Base-by-base conservation (phyloP, 2,329 filamentous ascomycete species). In the Diaporthe sp. region DNA sequence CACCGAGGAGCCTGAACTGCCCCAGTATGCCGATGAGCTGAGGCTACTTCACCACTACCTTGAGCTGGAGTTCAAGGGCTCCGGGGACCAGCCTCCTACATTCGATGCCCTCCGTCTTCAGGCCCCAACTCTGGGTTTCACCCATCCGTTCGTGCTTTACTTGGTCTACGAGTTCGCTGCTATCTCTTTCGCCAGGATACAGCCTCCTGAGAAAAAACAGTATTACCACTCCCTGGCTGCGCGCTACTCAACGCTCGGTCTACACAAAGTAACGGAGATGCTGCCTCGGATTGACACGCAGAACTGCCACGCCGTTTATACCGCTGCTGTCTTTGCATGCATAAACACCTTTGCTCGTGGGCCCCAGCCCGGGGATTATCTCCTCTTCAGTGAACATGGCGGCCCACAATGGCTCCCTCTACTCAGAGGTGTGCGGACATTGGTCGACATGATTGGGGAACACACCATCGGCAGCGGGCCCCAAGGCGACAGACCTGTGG, bases 261-360 rank as follows among this genome's bases (percentile, higher is more conserved):
- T 56, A 17, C 53, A 56, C 30, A 56, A 56, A 27, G 53, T 56
- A 22, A 56, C 53, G 3, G 53, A 56, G 53, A 56, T 56, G 53
- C 1, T 78, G 77, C 32, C 83, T 83, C 6, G 77, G 77, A 4
- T 37, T 84, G 63, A 79, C 27, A 10, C 39, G 7, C 44, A 50
- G n/a, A 30, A 53, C 32, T 56, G 53, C 53, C 53, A 56, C 30
- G 53, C 53, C 19, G 53, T 56, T 30, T 56, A 56, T 22, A 56
- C 53, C 15, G 53, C 53, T 56, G 53, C 53, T 35, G 53, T 56
- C 22, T 56, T 35, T n/a, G 53, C 53, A 9, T 56, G 53, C 53
- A 56, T 56, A 2, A 56, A 56, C 17, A 56, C 30, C 53, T 56
- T 56, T 56, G 53, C 53, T 56, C 53, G 53, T 5, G 53, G 53